A percentile compares a stretch with the other conserved stretches of the same genome.
Conservation (phyloP, 306 rosid species). For the Lupinus albus region DNA sequence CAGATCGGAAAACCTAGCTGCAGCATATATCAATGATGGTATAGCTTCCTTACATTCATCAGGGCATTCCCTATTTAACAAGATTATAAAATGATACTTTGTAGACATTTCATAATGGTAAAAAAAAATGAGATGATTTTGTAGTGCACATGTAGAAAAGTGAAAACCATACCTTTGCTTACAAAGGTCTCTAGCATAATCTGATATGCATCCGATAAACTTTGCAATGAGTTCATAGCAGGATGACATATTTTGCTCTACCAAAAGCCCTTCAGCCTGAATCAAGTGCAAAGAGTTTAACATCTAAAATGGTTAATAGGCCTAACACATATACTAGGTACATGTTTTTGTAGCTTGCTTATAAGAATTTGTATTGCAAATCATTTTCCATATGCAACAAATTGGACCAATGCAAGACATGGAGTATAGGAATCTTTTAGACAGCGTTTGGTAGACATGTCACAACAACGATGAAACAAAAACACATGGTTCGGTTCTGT, state of each 20-base stretch:
- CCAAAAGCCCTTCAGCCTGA: slow-evolving; percentile 78
- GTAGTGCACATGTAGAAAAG: not conserved
- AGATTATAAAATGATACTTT: not conserved
- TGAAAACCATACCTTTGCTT: slow-evolving; percentile 59
- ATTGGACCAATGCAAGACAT: too few relatives aligned
- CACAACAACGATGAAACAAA: too few relatives aligned
- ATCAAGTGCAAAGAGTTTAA: not conserved
- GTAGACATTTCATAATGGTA: not conserved
- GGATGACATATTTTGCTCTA: slow-evolving; percentile 61
- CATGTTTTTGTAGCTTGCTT: too few relatives aligned
- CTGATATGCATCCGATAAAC: slow-evolving; percentile 49
- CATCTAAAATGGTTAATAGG: too few relatives aligned
- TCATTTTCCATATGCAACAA: too few relatives aligned
- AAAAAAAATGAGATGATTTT: not conserved
- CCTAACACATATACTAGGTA: too few relatives aligned
- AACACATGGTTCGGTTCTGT: too few relatives aligned
- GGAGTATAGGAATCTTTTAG: too few relatives aligned
- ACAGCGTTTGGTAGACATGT: too few relatives aligned
- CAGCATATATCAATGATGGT: slow-evolving; percentile 70
- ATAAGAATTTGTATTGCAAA: not conserved
- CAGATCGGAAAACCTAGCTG: slow-evolving; percentile 84
- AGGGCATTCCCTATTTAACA: slow-evolving; percentile 60
- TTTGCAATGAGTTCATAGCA: slow-evolving; percentile 63
- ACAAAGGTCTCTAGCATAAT: slow-evolving; percentile 52
- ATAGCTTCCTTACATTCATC: slow-evolving; percentile 82